Base-by-base conservation (phyloP, 176 grass and related monocot genomes). In the Thinopyrum elongatum region DNA sequence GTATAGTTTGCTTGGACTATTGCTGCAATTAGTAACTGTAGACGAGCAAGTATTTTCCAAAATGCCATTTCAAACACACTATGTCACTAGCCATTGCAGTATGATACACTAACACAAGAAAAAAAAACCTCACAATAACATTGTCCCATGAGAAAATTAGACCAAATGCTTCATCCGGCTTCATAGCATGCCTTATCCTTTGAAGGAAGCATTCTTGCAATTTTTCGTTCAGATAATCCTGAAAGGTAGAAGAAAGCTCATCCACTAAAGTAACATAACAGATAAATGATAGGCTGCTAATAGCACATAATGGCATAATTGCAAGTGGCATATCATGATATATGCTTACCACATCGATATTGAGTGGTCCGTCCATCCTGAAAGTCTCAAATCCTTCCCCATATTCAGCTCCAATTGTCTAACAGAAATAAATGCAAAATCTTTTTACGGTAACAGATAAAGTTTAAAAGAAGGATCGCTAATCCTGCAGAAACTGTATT, bases 121-220 rank as follows among this genome's bases (percentile, higher is more conserved):
- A 79, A 68, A 9, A 70, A 74, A 33, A 76, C 86, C 90, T 89
- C 79, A 96, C 94, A 79, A 99, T 91, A 65, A 99, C 97, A 87
- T 96, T 96, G 79, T 99, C 94, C 97, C 97, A 99, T 22, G 97
- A 96, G 81, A 99, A 99, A 76, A 99, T 94, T 21, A 99, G 90
- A 55, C 94, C 94, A 91, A 95, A 92, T n/a, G 93, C 94, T 84
- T 99, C 97, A 94, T 96, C 97, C 17, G 97, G 97, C 77, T 99
- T 99, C 97, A 96, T 99, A 76, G 97, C 92, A 91, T 99, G 94
- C 79, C 97, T 92, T 94, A 99, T 94, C 82, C 90, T 90, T 88
- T 96, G 97, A 87, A 96, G 97, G 70, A 99, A 94, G 60, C 94
- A 94, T 74, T 93, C 94, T 90, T 99, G 94, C 80, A 99, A 83